These are phyloP conservation scores for Volvox reticuliferus DNA, from an alignment of 139 green algal species.

Conservation along the genomic window DNA sequence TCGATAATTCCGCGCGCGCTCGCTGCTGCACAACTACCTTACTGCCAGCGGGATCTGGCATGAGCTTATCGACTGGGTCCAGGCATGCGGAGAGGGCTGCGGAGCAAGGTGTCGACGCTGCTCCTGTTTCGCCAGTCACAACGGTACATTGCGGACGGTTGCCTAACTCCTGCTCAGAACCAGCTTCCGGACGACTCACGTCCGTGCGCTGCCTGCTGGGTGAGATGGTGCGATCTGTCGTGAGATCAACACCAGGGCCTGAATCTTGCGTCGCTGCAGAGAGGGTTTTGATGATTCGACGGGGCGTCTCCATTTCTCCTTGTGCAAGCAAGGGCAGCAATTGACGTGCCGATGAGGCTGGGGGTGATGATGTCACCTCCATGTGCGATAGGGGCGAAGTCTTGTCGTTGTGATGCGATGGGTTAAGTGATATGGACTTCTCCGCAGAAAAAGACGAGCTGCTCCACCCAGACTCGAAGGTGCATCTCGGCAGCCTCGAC, in stretches of 20 bases:
- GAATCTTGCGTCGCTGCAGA: slow-evolving; percentile 1
- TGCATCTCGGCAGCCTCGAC: too few relatives aligned
- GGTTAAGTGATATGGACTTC: background rate
- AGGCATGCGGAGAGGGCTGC: background rate
- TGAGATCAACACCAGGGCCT: background rate
- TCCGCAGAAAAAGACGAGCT: background rate
- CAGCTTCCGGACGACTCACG: background rate
- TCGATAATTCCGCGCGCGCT: too few relatives aligned
- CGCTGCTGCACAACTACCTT: too few relatives aligned
- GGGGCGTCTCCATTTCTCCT: slow-evolving; percentile 8
- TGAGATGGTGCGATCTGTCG: background rate
- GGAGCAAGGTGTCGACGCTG: background rate
- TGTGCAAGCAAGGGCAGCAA: background rate
- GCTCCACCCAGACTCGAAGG: slow-evolving; percentile 9
- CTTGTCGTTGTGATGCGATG: background rate
- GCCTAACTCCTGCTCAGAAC: too few relatives aligned
- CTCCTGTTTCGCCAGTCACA: too few relatives aligned
- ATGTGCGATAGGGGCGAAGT: background rate
- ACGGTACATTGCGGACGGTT: too few relatives aligned
- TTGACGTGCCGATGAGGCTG: background rate
- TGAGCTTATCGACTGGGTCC: too few relatives aligned
- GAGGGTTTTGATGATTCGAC: slow-evolving; percentile 27
- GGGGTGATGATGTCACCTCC: background rate
- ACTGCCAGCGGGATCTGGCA: too few relatives aligned
- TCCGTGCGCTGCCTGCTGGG: background rate